Base-by-base conservation (phyloP, 495 filamentous ascomycete genomes). In the Aspergillus steynii region DNA sequence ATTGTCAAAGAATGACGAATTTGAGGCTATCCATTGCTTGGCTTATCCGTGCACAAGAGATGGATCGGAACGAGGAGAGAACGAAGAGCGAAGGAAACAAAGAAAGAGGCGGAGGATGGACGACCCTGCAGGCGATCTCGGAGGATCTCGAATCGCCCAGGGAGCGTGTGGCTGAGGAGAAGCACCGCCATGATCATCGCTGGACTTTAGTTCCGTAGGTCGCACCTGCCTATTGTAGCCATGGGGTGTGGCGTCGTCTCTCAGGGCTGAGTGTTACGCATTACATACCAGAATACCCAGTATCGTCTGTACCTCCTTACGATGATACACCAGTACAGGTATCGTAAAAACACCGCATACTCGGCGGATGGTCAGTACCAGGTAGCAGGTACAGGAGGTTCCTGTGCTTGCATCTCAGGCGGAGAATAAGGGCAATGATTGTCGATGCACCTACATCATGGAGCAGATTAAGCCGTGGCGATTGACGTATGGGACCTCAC, bases 1-100 rank as follows among this genome's bases (percentile, higher is more conserved):
- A 61, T 63, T 58, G 61, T 59, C 49, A 42, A 42, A 10, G 42
- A 52, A 45, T 67, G 65, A 67, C 65, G 63, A 67, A 67, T 67
- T 53, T 55, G 37, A 42, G 37, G 9, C 37, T 42, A 42, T 42
- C 51, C 51, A 53, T 53, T 29, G 27, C 51, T 53, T 53, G 28
- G 51, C 51, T 53, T 28, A 53, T 53, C 51, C 29, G 28, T 53
- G 12, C 51, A 27, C 25, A n/a, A 27, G 4, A 29, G 27, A 29
- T 26, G 6, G 20, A 50, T 27, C 15, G 6, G 6, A 50, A 14
- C 49, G 28, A 50, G 49, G 20, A 26, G 20, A 8, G 47, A 29
- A 50, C 6, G n/a, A 50, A 28, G 27, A 10, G 20, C 2, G 20
- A 0, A 29, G 37, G 37, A 34, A 5, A 4, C 12, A 14, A 42